Percentiles rank a stretch among this genome's conserved stretches.
These are phyloP conservation scores for Turritis glabra DNA, from an alignment of 345 rosid genomes.

Conservation along the genomic window DNA sequence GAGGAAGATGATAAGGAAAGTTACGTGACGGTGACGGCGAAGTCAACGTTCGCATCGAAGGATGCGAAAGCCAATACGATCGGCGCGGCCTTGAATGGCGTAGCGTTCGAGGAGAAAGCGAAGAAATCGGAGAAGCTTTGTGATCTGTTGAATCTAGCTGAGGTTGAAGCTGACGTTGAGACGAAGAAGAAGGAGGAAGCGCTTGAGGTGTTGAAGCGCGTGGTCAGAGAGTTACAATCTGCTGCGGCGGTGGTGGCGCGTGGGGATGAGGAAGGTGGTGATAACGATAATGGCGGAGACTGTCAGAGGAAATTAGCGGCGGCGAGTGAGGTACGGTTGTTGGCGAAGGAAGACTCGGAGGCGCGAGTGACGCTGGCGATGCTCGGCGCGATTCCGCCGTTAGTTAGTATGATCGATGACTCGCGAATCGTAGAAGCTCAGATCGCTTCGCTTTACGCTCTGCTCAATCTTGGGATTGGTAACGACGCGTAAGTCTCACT, in stretches of 20 bases:
- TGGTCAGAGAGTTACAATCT: slow-evolving; percentile 62
- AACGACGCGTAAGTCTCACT: slow-evolving; percentile 69
- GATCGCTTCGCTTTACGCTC: slow-evolving; percentile 78
- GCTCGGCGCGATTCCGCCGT: slow-evolving; percentile 92
- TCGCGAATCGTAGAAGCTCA: slow-evolving; percentile 46
- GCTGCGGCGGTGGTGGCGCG: slow-evolving; percentile 38
- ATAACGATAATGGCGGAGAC: too few species aligned
- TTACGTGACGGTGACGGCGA: slow-evolving; percentile 33
- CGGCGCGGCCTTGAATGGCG: slow-evolving; percentile 35
- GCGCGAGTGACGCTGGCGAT: slow-evolving; percentile 81
- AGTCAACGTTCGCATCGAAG: slow-evolving; percentile 36
- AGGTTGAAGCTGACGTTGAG: slow-evolving; percentile 66
- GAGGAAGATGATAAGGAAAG: slow-evolving; percentile 30
- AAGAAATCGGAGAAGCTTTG: slow-evolving; percentile 77
- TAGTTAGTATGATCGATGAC: slow-evolving; percentile 81
- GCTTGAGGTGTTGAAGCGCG: slow-evolving; percentile 62
- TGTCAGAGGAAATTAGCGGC: slow-evolving; percentile 43
- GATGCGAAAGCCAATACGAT: slow-evolving; percentile 34
- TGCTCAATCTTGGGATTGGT: slow-evolving; percentile 93
- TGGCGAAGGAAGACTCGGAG: slow-evolving; percentile 73
- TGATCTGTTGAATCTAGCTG: slow-evolving; percentile 78
- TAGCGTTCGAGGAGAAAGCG: slow-evolving; percentile 25
- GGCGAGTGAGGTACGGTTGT: slow-evolving; percentile 62
- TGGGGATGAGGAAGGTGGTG: slow-evolving; percentile 33
- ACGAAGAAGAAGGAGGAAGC: slow-evolving; percentile 71